Evolutionary conservation across 164 flowering plant genomes (phyloP), one percentile per base, ranked within the genome.

Genomic region (Sedum album): DNA sequence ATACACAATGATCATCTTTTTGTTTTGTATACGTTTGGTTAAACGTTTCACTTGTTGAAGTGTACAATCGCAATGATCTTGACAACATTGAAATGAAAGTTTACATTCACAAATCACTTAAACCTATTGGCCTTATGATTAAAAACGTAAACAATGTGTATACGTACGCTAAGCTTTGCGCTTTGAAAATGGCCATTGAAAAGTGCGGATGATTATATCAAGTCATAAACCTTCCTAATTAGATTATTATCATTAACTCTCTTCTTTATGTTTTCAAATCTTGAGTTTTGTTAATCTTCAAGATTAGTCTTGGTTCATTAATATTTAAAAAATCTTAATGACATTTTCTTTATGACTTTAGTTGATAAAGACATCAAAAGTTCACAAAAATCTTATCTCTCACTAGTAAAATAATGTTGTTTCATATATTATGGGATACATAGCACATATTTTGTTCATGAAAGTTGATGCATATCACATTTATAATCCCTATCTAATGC

Each of bases 191-290:
- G 60, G 55, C 25, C 51, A 14, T 46, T 46, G 51, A 1, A 46
- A 17, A 1, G 13, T 8, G 42, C 8, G 8, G 42, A 4, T n/a
- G 5, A 49, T 20, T 23, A 49, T 49, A 25, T 49, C 55, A 21
- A 23, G 28, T 53, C 60, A 53, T 53, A 21, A n/a, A n/a, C n/a
- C n/a, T n/a, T n/a, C 55, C 55, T 49, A 49, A n/a, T n/a, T 49
- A 25, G 55, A n/a, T n/a, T n/a, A n/a, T n/a, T n/a, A n/a, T n/a
- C n/a, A n/a, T n/a, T n/a, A n/a, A n/a, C n/a, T n/a, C n/a, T 53
- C 60, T 23, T 53, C 60, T 53, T 53, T 53, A n/a, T 35, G 38
- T 35, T 25, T 5, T 7, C 30, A 53, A 53, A 53, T 53, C 60
- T 23, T 53, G 26, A 53, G 55, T 53, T 53, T 35, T 35, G 30